Evolutionary conservation across 768 basidiomycete species (phyloP).

Genomic region (Antrodiella citrinella): DNA sequence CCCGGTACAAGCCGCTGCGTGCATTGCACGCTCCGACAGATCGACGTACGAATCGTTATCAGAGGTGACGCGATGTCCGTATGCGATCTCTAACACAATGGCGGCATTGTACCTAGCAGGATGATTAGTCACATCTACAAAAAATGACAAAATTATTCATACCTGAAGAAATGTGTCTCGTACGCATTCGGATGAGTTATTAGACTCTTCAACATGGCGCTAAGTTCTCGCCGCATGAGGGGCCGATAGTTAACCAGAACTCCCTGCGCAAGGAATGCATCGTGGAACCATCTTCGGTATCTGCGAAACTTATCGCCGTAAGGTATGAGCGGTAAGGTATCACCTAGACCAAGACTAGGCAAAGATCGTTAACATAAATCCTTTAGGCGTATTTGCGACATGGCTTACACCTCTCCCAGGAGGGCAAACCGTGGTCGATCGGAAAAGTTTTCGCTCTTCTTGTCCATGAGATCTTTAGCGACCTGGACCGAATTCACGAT

Average conservation of each 20-base stretch:
- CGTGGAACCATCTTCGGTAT: conserved; percentile 13
- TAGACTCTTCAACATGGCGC: conserved; percentile 8
- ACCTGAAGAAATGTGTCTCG: conserved; percentile 7
- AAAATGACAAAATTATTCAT: neutral
- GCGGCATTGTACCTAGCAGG: conserved; percentile 17
- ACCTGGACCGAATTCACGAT: conserved; percentile 19
- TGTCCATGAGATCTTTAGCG: conserved; percentile 22
- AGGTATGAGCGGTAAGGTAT: neutral
- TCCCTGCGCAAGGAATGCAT: conserved; percentile 5
- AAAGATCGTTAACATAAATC: too few relatives aligned
- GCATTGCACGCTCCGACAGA: conserved; percentile 11
- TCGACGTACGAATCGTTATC: conserved; percentile 20
- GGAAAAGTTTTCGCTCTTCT: conserved; percentile 20
- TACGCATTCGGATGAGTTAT: conserved; percentile 8
- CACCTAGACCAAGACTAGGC: neutral
- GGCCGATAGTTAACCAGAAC: conserved; percentile 6
- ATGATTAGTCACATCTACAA: neutral
- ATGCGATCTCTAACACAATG: conserved; percentile 21
- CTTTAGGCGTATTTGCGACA: neutral
- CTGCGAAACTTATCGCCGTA: conserved; percentile 12
- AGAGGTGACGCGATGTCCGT: conserved; percentile 19
- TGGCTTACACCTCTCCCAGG: conserved; percentile 12
- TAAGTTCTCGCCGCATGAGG: conserved; percentile 9
- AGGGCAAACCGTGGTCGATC: conserved; percentile 17
- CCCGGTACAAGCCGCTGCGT: conserved; percentile 7